Base-by-base conservation (phyloP, 2,329 filamentous ascomycete species). In the Corinectria fuckeliana region DNA sequence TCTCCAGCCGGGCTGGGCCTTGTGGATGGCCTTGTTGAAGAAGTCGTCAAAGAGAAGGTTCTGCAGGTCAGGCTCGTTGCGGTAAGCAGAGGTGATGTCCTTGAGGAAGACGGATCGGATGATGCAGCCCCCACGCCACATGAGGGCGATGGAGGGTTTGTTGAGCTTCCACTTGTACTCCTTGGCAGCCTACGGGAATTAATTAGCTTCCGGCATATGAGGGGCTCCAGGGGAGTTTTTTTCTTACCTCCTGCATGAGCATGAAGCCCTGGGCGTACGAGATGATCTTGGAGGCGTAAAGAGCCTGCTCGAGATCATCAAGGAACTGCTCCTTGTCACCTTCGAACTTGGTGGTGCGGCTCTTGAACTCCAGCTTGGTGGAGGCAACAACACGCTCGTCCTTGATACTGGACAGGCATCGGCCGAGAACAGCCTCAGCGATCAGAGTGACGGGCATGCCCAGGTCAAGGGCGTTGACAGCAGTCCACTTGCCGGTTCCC, bases 111-210 rank as follows among this genome's bases (percentile, higher is more conserved):
- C 95, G 69, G 95, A 98, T 80, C 95, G 94, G 83, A 99, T 99
- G 74, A 99, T 99, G 88, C 95, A 99, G 72, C 95, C 95, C 83
- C 95, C 95, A 79, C 95, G 92, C 95, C 95, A 99, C 95, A 99
- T 99, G 77, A 99, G 91, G 72, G 95, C 95, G 75, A 99, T 99
- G 73, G 96, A 97, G 68, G 95, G 95, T 91, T 98, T 98, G 91
- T 99, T 97, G 72, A 99, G 90, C 88, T 97, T 97, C 95, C 95
- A 99, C 72, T 82, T 81, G 84, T 96, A 99, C 80, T 98, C 92
- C 81, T 90, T 93, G 80, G 94, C 95, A 71, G 95, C 94, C 91
- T 95, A 70, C 34, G 3, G 21, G 36, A 16, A 18, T 47, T 14
- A 16, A 50, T 61, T 42, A 64, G 61, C 30, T 50, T 21, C 9